phyloP scores from a whole-genome alignment of 352 stramenopile genomes.

The Phytophthora cactorum region DNA sequence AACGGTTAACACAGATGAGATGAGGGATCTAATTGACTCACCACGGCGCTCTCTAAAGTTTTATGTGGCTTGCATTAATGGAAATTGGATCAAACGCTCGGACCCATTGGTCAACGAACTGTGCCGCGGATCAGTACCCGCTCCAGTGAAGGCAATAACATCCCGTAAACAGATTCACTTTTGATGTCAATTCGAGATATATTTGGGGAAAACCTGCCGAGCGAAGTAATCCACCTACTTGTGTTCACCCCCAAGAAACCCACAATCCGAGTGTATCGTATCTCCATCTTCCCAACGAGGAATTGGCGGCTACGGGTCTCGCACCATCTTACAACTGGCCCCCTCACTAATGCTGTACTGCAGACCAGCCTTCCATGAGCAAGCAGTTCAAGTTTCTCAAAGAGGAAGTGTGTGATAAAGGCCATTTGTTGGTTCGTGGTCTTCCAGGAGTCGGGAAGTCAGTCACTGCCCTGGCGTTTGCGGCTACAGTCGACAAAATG shows the following conservation, averaged over 20 bases:
- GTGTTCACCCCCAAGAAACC: background rate
- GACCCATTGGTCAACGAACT: background rate
- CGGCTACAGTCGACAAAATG: background rate
- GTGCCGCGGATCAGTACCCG: background rate
- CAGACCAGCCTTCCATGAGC: background rate
- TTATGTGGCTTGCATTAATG: background rate
- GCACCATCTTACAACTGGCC: background rate
- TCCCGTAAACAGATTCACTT: background rate
- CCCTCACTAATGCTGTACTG: background rate
- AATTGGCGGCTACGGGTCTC: background rate
- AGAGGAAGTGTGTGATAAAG: background rate
- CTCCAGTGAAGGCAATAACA: background rate
- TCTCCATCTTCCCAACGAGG: background rate
- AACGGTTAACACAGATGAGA: background rate
- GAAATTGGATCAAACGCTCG: background rate
- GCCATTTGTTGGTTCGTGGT: background rate
- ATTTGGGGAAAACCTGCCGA: background rate
- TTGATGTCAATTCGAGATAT: background rate
- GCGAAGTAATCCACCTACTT: background rate
- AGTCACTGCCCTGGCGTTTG: background rate
- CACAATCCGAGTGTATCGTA: background rate
- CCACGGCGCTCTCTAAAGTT: background rate
- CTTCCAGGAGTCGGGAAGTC: background rate
- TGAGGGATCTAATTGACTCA: no score
- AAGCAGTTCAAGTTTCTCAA: conserved; percentile 1